Percentiles rank a stretch among this genome's conserved stretches.
Conservation (phyloP, 106 monocot species). For the Xerophyta viscosa region DNA sequence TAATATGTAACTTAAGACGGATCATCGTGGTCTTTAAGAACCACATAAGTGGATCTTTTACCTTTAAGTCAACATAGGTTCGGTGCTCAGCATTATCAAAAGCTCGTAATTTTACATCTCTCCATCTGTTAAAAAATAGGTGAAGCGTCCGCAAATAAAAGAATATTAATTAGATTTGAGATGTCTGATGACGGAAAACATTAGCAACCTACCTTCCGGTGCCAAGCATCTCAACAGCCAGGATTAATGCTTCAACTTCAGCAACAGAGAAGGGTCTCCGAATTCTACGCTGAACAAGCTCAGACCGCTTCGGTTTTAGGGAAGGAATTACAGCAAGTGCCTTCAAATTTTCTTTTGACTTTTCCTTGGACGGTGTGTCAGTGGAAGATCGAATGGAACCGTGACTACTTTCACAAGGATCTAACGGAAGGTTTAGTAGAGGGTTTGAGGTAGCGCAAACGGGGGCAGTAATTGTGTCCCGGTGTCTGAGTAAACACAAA, state of each 20-base stretch:
- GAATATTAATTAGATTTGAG: neutral
- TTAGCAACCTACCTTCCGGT: conserved; percentile 32
- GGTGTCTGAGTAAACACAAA: too few relatives aligned
- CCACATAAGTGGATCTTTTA: neutral
- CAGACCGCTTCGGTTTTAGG: conserved; percentile 18
- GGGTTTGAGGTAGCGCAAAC: too few relatives aligned
- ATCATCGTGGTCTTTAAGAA: too few relatives aligned
- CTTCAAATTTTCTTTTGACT: conserved; percentile 1
- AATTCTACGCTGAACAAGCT: conserved; percentile 30
- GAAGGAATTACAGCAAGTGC: conserved; percentile 30
- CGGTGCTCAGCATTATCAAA: conserved; percentile 46
- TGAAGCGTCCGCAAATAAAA: too few relatives aligned
- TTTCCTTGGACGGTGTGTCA: neutral
- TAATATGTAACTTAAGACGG: too few relatives aligned
- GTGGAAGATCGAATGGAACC: conserved; percentile 19
- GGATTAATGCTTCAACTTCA: conserved; percentile 45
- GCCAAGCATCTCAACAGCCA: conserved; percentile 44
- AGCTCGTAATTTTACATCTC: conserved; percentile 44
- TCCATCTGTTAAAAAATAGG: conserved; percentile 31
- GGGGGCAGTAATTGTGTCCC: too few relatives aligned
- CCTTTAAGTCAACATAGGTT: conserved; percentile 53
- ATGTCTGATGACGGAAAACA: too few relatives aligned
- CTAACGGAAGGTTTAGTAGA: neutral
- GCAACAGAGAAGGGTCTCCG: conserved; percentile 51
- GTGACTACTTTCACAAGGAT: conserved; percentile 17